Base-by-base conservation (phyloP, 2,329 filamentous ascomycete species). In the Mollisia scopiformis region DNA sequence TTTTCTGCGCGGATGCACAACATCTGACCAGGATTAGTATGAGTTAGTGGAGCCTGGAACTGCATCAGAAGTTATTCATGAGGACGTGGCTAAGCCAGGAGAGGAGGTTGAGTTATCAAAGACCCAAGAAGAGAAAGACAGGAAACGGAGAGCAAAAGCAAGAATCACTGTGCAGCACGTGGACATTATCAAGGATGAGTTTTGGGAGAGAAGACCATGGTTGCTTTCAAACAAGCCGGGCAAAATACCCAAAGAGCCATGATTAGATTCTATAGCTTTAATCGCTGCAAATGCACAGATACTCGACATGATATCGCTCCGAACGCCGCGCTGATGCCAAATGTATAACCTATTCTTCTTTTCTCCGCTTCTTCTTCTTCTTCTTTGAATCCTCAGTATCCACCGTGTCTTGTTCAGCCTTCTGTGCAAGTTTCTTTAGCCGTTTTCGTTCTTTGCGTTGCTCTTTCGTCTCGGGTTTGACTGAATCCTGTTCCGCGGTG, bases 181-280 rank as follows among this genome's bases (percentile, higher is more conserved):
- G 62, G 95, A 99, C 77, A 91, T 99, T 70, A 98, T 99, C 76
- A 93, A 90, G 70, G 92, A 98, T 75, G 90, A 92, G 3, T 99
- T 99, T 73, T 99, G 95, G 95, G 84, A 92, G 65, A 84, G 83
- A 69, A 83, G 93, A 72, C 93, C 93, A 1, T 98, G 93, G 92
- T 81, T 95, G 59, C 73, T 93, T 56, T 91, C 88, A 1, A 89
- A 89, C 65, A 90, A 87, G 74, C 88, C 89, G 5, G 89, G 89
- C 23, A 89, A 85, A 71, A 79, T 88, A 68, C 87, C 87, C n/a
- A 87, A 86, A 71, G 82, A 86, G 62, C 61, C 69, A 57, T 74
- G 64, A 70, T 39, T 54, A 49, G 14, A 52, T 58, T 59, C 16
- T 16, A 62, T 27, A 21, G 50, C 28, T 53, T 57, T 11, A 52